Evolutionary conservation across 2,329 filamentous ascomycete genomes (phyloP), one percentile per base, ranked within the genome.

Genomic region (Teratosphaeria viscida): DNA sequence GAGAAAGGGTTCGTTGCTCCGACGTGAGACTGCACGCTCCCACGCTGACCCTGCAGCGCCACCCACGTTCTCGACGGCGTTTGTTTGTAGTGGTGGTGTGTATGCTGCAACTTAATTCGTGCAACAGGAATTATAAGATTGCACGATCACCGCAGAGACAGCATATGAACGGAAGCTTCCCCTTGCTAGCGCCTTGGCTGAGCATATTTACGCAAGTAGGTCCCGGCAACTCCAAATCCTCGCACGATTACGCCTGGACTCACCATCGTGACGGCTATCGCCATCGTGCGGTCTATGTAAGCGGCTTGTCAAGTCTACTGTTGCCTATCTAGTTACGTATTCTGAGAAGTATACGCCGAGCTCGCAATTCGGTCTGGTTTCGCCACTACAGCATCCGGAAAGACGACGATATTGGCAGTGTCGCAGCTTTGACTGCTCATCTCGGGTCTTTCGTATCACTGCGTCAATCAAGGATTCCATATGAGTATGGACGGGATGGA

Each of bases 401-500:
- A 32, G 29, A 32, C 29, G 29, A 32, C 29, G 29, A 32, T 32
- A 32, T 32, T 32, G 37, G 37, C 37, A 39, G 16, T 39, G n/a
- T 19, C 19, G 19, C n/a, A 49, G n/a, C 43, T 23, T 23, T n/a
- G 19, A 19, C n/a, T 23, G 2, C 8, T 23, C 23, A 49, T 49
- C 19, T 49, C n/a, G n/a, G 19, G 5, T 10, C 2, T 23, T 23
- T 23, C 6, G 10, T n/a, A 49, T 23, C 43, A 19, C 16, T 49
- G 16, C 43, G 11, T 32, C 27, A 19, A 16, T 54, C 53, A 19
- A 53, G n/a, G 26, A 12, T 37, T 14, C 27, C 34, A 7, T 19
- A 54, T 54, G 55, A 55, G 19, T n/a, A 66, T 67, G 65, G 58
- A 59, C 27, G 64, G 66, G 54, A 64, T 63, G 61, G 59, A 57